Evolutionary conservation across 2,329 filamentous ascomycete species (phyloP), one percentile per base, ranked within the genome.

Genomic region (Fusarium sp.): DNA sequence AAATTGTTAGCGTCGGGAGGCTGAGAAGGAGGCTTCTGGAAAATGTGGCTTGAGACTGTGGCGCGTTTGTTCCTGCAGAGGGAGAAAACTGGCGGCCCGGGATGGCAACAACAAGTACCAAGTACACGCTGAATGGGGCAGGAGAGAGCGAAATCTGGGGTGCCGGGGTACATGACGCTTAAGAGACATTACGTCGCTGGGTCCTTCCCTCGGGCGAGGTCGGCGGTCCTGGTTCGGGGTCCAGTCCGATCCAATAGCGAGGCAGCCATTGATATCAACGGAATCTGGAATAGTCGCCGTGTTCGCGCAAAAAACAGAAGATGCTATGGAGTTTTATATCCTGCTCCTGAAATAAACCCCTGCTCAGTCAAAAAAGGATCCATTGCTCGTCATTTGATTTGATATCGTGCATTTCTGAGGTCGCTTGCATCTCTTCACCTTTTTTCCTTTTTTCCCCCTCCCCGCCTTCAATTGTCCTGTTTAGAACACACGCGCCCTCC

Each of bases 201-300:
- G 16, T 31, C 16, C 16, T 40, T n/a, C 6, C 18, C 50, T 74
- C 72, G 72, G 72, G 35, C 50, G 42, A 75, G 47, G 50, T 74
- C 73, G 73, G 66, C 69, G 61, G 71, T 36, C 63, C 66, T 70
- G 70, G 31, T 63, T 75, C 73, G 73, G 73, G 45, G 56, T 66
- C 63, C 25, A 75, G 69, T 71, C 73, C 73, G 73, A 64, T 29
- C 73, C 69, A 75, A 71, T 75, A 29, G 59, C 18, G 54, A 40
- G 38, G 11, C 22, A 47, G 50, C 27, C 33, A 58, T 59, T 50
- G 35, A 65, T 38, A 59, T 71, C 38, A 59, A 52, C 25, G 31
- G 42, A 65, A 65, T 47, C 63, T 47, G 63, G 61, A 56, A 29
- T 42, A 54, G 45, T 63, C 45, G 33, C 45, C 25, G 60, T 54